Base-by-base conservation (phyloP, 345 rosid species). In the Rhodamnia argentea region DNA sequence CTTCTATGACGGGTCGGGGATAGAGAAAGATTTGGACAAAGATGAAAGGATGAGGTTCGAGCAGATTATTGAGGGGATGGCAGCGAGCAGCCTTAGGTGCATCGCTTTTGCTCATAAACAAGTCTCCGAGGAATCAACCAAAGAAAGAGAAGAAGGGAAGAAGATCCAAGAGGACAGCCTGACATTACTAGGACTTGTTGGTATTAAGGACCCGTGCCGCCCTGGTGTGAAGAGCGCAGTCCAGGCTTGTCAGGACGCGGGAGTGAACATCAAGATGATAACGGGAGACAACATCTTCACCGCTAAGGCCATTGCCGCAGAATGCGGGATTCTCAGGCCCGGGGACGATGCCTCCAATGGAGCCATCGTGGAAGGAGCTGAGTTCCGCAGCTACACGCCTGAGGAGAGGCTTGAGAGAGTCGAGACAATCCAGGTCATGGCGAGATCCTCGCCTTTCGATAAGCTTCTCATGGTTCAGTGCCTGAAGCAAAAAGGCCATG, bases 401-500 rank as follows among this genome's bases (percentile, higher is more conserved):
- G 88, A 93, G 74, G 88, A 93, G 76, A 87, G 94, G 60, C 85
- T 92, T 85, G 85, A 83, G 85, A 94, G 83, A 75, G 92, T 92
- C 0, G 95, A 96, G 13, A 90, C 87, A 10, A 95, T 92, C 87
- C 57, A 91, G 11, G 98, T 96, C 52, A 95, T 95, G 97, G 98
- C 96, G n/a, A 89, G 98, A 85, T 94, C 98, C 4, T 95, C 95
- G 15, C 96, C 98, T 1, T 91, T 92, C 2, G 96, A 96, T 82
- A 96, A 94, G 55, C 93, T 95, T 82, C 90, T 94, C 9, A 92
- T 95, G 98, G 99, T 96, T 60, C 92, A 95, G 82, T 92, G 96
- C 88, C 88, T 96, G 75, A 93, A 92, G 84, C 91, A 90, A 87
- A 86, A 94, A 89, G 95, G 95, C 1, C 95, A 92, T 55, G 95